These are phyloP conservation scores for Citrus sp. DNA, from an alignment of 345 rosid genomes.

Conservation along the genomic window DNA sequence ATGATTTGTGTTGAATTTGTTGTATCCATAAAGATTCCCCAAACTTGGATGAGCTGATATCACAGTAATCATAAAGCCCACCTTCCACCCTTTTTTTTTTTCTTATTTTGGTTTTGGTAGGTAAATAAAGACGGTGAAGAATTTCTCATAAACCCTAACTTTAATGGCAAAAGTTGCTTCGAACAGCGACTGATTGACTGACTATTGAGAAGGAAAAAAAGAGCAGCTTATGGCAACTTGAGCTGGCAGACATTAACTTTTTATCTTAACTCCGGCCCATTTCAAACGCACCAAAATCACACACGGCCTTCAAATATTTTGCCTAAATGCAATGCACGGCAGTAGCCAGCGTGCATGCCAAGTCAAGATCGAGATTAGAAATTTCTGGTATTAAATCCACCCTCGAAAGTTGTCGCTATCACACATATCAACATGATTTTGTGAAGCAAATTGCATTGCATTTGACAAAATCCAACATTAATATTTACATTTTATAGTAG, in stretches of 20 bases:
- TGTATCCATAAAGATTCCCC: no score
- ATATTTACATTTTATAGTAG: background rate
- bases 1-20: no score
- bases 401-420: no score
- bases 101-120: background rate
- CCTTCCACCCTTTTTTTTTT: background rate
- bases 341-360: no score
- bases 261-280: background rate
- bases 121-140: background rate
- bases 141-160: background rate
- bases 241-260: constrained; percentile 11
- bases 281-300: background rate
- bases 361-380: background rate
- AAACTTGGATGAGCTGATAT: no score
- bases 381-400: no score
- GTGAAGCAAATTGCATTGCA: background rate
- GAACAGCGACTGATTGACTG: background rate
- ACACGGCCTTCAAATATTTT: background rate
- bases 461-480: background rate
- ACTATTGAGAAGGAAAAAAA: background rate
- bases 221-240: background rate
- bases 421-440: background rate
- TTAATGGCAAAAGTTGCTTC: background rate
- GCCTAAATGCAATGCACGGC: background rate
- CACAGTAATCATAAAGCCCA: background rate